A percentile compares a stretch with the other conserved stretches of the same genome.
These are phyloP conservation scores for Basidiobolus meristosporus DNA, from an alignment of 371 early-diverging fungal genomes.

Conservation along the genomic window DNA sequence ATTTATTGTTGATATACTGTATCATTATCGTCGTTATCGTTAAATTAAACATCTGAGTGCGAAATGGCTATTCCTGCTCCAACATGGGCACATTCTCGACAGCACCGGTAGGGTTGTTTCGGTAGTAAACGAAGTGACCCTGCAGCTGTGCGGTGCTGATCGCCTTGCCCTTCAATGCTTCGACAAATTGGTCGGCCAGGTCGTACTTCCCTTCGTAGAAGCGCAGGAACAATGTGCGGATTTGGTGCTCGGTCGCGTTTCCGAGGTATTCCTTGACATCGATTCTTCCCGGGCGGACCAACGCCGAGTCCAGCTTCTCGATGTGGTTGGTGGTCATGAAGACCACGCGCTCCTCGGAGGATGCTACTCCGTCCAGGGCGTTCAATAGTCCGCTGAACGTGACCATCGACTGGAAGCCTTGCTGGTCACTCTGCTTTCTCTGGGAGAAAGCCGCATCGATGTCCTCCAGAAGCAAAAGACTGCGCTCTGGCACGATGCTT, in stretches of 20 bases:
- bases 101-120: slow-evolving; percentile 56
- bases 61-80: not conserved
- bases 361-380: slow-evolving; percentile 97
- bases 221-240: slow-evolving; percentile 62
- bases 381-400: slow-evolving; percentile 98
- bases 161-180: slow-evolving; percentile 17
- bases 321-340: slow-evolving; percentile 99
- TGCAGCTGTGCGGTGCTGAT: slow-evolving; percentile 78
- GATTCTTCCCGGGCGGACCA: slow-evolving; percentile 96
- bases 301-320: slow-evolving; percentile 88
- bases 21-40: too few relatives aligned
- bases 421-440: slow-evolving; percentile 28
- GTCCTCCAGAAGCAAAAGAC: slow-evolving; percentile 95
- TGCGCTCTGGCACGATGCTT: slow-evolving; percentile 85
- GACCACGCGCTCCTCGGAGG: slow-evolving; percentile 91
- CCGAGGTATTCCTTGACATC: slow-evolving; percentile 86
- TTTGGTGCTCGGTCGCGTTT: slow-evolving; percentile 60
- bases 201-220: slow-evolving; percentile 52
- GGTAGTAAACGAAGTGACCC: slow-evolving; percentile 86
- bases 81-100: slow-evolving; percentile 16
- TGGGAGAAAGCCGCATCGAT: slow-evolving; percentile 95
- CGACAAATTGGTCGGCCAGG: slow-evolving; percentile 53
- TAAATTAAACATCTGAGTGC: too few relatives aligned
- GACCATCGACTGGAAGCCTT: slow-evolving; percentile 70
- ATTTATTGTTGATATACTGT: too few relatives aligned